phyloP scores from a whole-genome alignment of 1,284 basidiomycete genomes.

The Ganoderma sp. region DNA sequence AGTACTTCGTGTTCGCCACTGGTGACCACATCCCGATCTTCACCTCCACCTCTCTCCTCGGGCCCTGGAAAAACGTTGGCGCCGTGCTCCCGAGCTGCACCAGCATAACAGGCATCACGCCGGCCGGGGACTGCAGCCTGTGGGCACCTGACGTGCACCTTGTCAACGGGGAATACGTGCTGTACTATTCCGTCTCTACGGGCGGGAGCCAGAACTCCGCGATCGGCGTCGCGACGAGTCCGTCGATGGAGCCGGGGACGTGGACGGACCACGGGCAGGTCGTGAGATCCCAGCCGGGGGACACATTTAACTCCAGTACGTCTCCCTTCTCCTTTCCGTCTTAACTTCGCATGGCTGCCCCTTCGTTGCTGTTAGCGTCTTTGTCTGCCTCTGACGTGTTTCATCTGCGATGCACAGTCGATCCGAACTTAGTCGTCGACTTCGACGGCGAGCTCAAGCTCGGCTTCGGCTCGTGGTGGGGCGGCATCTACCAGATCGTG shows the following conservation, averaged over 20 bases:
- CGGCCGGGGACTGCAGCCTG: neutral
- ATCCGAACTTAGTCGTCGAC: neutral
- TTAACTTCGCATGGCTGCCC: neutral
- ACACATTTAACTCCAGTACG: neutral
- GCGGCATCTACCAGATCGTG: slow-evolving; percentile 17
- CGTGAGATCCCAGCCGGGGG: neutral
- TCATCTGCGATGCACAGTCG: neutral
- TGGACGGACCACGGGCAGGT: slow-evolving; percentile 45
- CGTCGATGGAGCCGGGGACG: slow-evolving; percentile 40
- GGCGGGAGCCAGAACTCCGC: slow-evolving; percentile 42
- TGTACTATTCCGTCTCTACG: slow-evolving; percentile 42
- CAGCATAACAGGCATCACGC: neutral
- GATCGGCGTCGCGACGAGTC: slow-evolving; percentile 43
- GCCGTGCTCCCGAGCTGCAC: neutral
- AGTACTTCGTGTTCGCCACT: neutral
- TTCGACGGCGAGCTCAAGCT: slow-evolving; percentile 1
- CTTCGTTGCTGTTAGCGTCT: neutral
- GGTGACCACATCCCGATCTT: neutral
- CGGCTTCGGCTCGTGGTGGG: slow-evolving; percentile 23
- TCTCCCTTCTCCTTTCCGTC: neutral
- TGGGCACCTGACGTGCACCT: neutral
- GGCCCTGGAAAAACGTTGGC: neutral
- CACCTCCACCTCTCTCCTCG: neutral
- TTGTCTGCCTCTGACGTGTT: neutral
- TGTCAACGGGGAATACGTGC: slow-evolving; percentile 25